Percentiles rank a stretch among this genome's conserved stretches.
These are phyloP conservation scores for Penicillium verhagenii DNA, from an alignment of 495 filamentous ascomycete species.

Conservation along the genomic window DNA sequence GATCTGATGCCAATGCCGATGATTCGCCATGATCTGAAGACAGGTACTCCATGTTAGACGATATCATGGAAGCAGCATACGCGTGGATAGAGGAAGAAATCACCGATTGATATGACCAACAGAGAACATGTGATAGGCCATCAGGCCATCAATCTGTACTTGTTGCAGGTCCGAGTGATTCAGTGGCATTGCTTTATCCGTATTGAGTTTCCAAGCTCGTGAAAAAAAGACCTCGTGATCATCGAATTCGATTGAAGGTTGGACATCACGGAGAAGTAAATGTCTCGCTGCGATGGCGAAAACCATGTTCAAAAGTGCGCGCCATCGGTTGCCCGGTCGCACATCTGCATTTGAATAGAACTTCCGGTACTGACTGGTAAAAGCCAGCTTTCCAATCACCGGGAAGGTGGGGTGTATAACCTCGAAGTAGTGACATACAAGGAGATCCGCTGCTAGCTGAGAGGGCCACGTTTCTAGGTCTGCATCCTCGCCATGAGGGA, in stretches of 20 bases:
- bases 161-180: conserved; percentile 57
- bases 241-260: conserved; percentile 26
- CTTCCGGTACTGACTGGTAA: conserved; percentile 39
- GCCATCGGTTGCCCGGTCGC: conserved; percentile 48
- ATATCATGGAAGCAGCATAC: neutral
- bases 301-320: conserved; percentile 61
- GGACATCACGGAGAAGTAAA: conserved; percentile 36
- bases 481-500: conserved; percentile 38
- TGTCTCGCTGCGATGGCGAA: conserved; percentile 62
- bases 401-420: conserved; percentile 58
- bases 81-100: neutral
- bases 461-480: conserved; percentile 51
- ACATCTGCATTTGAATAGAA: conserved; percentile 35
- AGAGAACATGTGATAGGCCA: conserved; percentile 59
- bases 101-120: conserved; percentile 62
- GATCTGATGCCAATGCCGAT: conserved; percentile 58
- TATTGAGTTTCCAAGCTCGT: conserved; percentile 55
- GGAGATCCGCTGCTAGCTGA: conserved; percentile 45
- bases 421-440: conserved; percentile 56
- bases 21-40: conserved; percentile 54
- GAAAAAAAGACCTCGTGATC: conserved; percentile 57
- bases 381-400: conserved; percentile 51
- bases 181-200: conserved; percentile 46
- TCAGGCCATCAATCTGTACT: conserved; percentile 57
- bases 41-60: neutral